Percentiles rank a stretch among this genome's conserved stretches.
Conservation (phyloP, 1,139 yeast species). For the Yamadazyma sp. region DNA sequence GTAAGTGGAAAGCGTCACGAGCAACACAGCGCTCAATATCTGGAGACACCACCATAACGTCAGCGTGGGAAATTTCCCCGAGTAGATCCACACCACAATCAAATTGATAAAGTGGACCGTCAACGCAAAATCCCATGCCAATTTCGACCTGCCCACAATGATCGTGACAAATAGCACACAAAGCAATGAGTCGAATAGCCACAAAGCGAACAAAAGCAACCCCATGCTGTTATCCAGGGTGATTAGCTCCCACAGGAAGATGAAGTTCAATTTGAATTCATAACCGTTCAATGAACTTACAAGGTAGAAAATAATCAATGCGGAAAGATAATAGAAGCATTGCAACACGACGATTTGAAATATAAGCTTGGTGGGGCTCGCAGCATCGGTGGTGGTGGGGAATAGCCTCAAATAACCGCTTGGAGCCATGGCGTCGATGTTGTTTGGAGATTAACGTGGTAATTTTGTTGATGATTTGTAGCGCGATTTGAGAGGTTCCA, state of each 20-base stretch:
- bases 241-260: conserved; percentile 81
- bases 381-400: conserved; percentile 29
- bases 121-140: conserved; percentile 94
- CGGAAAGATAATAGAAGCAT: conserved; percentile 64
- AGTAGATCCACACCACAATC: conserved; percentile 63
- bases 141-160: conserved; percentile 86
- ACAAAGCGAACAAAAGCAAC: conserved; percentile 64
- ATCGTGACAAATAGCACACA: conserved; percentile 82
- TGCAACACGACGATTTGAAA: conserved; percentile 66
- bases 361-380: conserved; percentile 39
- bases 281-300: conserved; percentile 63
- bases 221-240: conserved; percentile 81
- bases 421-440: conserved; percentile 2
- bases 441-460: not conserved
- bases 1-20: conserved; percentile 83
- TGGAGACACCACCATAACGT: conserved; percentile 87
- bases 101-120: conserved; percentile 84
- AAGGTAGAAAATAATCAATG: conserved; percentile 54
- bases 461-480: not conserved
- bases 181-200: conserved; percentile 77
- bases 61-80: conserved; percentile 66
- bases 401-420: conserved; percentile 30
- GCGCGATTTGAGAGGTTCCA: too few relatives aligned
- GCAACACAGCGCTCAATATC: conserved; percentile 59
- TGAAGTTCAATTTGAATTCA: conserved; percentile 61